A percentile compares a stretch with the other conserved stretches of the same genome.
Evolutionary conservation across 345 rosid genomes (phyloP).

Genomic region (Syzygium aromaticum): DNA sequence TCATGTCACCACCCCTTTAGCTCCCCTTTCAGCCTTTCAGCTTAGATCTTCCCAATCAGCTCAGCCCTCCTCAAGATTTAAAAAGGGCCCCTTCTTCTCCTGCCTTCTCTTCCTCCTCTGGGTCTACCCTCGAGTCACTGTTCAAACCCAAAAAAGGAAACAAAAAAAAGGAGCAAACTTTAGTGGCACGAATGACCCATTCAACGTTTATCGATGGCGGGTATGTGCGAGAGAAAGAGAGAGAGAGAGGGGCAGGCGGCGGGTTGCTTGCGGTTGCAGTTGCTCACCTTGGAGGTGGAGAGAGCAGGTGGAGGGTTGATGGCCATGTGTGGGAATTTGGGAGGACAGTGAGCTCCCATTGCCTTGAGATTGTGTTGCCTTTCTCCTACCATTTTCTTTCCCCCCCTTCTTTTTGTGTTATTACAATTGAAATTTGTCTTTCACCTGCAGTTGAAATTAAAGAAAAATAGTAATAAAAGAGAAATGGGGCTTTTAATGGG

Average conservation of each 20-base stretch:
- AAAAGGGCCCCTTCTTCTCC: not conserved
- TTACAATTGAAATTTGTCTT: not conserved
- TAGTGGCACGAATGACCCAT: not conserved
- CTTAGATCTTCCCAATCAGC: not conserved
- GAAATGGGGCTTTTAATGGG: not conserved
- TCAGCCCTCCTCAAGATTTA: not conserved
- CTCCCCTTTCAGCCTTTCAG: not conserved
- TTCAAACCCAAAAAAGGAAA: not conserved
- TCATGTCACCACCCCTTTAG: conserved; percentile 2
- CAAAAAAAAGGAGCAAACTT: not conserved
- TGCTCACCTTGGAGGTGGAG: not conserved
- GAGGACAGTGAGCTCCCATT: not conserved
- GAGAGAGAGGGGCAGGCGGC: not conserved
- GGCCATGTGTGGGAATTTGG: not conserved
- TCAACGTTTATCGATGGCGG: not conserved
- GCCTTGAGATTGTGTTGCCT: not conserved
- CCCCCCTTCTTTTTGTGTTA: not conserved
- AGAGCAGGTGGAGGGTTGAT: not conserved
- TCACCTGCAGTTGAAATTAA: not conserved
- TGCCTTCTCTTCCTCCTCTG: not conserved
- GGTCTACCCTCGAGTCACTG: not conserved
- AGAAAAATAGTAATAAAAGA: accelerated
- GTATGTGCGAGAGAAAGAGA: not conserved
- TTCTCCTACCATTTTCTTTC: not conserved
- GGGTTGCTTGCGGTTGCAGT: not conserved